Conservation (phyloP, 1,284 basidiomycete genomes). For the Neonothopanus nambi region DNA sequence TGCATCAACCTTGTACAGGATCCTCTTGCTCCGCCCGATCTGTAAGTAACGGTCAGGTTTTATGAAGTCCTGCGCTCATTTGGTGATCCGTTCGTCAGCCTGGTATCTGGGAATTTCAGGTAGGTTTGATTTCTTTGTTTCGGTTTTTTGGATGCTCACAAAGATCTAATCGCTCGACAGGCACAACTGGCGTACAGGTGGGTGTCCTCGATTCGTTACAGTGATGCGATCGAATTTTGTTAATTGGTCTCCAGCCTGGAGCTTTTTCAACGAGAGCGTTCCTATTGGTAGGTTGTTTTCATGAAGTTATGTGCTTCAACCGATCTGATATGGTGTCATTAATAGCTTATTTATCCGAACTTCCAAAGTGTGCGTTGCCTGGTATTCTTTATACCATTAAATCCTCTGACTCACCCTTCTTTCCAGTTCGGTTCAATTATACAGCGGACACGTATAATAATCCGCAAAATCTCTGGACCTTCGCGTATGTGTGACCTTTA, state of each 20-base stretch:
- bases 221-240: neutral
- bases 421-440: constrained; percentile 56
- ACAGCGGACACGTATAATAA: constrained; percentile 65
- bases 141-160: neutral
- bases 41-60: constrained; percentile 36
- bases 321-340: constrained; percentile 1
- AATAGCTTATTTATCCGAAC: constrained; percentile 39
- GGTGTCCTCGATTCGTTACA: constrained; percentile 17
- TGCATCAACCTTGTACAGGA: constrained; percentile 38
- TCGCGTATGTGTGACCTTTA: constrained; percentile 42
- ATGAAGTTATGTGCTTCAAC: neutral
- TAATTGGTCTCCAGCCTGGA: constrained; percentile 37
- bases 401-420: neutral
- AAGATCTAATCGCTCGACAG: constrained; percentile 19
- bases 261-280: constrained; percentile 40
- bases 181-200: constrained; percentile 60
- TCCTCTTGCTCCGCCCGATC: constrained; percentile 58
- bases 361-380: constrained; percentile 35
- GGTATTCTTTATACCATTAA: constrained; percentile 21
- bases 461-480: constrained; percentile 60
- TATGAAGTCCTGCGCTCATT: neutral
- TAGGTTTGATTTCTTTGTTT: constrained; percentile 21
- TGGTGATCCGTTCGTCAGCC: constrained; percentile 27
- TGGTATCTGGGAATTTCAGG: constrained; percentile 55
- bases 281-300: constrained; percentile 40